Conservation (phyloP, 1,284 basidiomycete species). For the Apiotrichum mycotoxinovorans region DNA sequence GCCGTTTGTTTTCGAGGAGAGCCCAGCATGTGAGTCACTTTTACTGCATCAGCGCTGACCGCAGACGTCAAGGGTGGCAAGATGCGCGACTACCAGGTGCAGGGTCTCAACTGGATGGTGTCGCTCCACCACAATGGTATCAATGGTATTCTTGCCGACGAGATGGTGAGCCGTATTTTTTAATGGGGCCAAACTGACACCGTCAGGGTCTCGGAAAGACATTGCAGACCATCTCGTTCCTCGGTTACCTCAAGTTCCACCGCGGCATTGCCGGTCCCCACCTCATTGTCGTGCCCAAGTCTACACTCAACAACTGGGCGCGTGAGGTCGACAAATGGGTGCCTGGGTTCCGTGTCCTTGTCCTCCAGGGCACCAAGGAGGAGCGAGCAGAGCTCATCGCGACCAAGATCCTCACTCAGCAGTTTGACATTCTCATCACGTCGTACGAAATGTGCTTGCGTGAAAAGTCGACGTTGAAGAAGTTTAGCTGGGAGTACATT, state of each 20-base stretch:
- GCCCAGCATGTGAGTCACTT: conserved; percentile 71
- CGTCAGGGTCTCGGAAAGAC: conserved; percentile 97
- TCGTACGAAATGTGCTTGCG: conserved; percentile 97
- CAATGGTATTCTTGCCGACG: conserved; percentile 89
- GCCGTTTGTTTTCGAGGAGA: conserved; percentile 87
- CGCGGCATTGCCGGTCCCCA: conserved; percentile 75
- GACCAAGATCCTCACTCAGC: conserved; percentile 72
- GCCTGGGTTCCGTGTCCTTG: conserved; percentile 76
- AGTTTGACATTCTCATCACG: conserved; percentile 94
- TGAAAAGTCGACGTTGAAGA: conserved; percentile 86
- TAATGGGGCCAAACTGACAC: conserved; percentile 16
- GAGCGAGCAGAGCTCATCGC: conserved; percentile 80
- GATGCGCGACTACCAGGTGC: conserved; percentile 93
- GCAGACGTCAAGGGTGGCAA: conserved; percentile 76
- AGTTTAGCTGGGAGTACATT: conserved; percentile 97
- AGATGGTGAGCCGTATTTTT: conserved; percentile 64
- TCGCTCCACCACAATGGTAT: conserved; percentile 87
- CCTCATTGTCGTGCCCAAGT: conserved; percentile 95
- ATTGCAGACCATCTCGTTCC: conserved; percentile 94
- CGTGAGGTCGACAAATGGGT: conserved; percentile 93
- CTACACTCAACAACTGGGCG: conserved; percentile 94
- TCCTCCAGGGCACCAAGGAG: conserved; percentile 83
- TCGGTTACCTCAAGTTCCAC: conserved; percentile 89
- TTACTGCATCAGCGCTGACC: background rate
- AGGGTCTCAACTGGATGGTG: conserved; percentile 97